Evolutionary conservation across 2,329 filamentous ascomycete species (phyloP), one percentile per base, ranked within the genome.

Genomic region (Penicillium vulpinum): DNA sequence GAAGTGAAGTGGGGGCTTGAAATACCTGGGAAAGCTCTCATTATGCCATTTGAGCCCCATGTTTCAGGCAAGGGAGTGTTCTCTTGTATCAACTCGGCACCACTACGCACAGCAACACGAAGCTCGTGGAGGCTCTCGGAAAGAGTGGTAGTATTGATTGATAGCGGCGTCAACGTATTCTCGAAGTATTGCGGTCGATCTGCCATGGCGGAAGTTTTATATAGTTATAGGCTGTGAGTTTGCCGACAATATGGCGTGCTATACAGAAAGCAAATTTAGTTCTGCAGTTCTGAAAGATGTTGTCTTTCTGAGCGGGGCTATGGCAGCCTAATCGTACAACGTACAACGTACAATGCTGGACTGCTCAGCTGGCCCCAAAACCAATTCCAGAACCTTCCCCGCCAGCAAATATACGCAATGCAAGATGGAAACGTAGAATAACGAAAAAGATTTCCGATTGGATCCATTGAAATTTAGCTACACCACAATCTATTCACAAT

Each of bases 21-120:
- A 41, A 43, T 73, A 75, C 73, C 72, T 57, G 68, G 63, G 58
- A 67, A 64, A 28, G 67, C 69, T 36, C 62, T 65, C 36, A 73
- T 75, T 18, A 74, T 61, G 44, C 71, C 74, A 51, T 60, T 62
- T 11, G 54, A 43, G 6, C 62, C 63, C 57, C 67, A 65, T 51
- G 65, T 62, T 13, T 62, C 62, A 26, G 64, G 66, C 9, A 65
- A 53, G 31, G 62, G 59, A 28, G 59, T 63, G 13, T 64, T 64
- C n/a, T 57, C 39, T 18, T 66, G 64, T 15, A 76, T 58, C 13
- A 70, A 43, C 22, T 63, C 56, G 16, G 70, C 59, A 8, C 71
- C 71, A 41, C 62, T 65, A 24, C 61, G 61, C 28, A 74, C 65
- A 2, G 72, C 71, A 24, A 51, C 28, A 22, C 68, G 70, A 15